A percentile compares a stretch with the other conserved stretches of the same genome.
Conservation (phyloP, 441 rosid genomes). For the Bocquillonia castaneifolia region DNA sequence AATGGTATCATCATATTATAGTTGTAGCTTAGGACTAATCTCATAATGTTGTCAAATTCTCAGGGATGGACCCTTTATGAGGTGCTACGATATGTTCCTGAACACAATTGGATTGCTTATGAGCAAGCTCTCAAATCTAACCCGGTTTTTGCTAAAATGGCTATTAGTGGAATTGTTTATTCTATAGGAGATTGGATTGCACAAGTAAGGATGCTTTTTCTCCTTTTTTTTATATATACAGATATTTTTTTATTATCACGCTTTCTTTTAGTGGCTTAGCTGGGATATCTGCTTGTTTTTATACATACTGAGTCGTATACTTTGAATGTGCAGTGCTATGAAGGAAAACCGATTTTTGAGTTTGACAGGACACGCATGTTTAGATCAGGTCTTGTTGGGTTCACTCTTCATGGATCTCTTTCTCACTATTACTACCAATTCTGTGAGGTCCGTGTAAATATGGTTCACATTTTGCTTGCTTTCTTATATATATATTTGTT, state of each 20-base stretch:
- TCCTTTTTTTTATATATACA: neutral
- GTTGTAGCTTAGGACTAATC: neutral
- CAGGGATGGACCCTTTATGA: conserved; percentile 98
- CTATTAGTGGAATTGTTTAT: conserved; percentile 85
- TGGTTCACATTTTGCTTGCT: conserved; percentile 14
- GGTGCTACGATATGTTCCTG: conserved; percentile 71
- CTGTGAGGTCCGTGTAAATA: conserved; percentile 55
- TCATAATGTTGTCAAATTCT: conserved; percentile 14
- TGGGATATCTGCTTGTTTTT: conserved; percentile 4
- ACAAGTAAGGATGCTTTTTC: conserved; percentile 45
- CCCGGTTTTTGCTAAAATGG: conserved; percentile 97
- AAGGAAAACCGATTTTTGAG: conserved; percentile 82
- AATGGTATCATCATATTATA: too few species aligned
- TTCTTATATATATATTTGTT: conserved; percentile 12
- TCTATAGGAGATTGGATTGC: conserved; percentile 95
- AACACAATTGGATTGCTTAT: conserved; percentile 91
- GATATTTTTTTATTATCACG: neutral
- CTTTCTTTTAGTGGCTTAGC: neutral
- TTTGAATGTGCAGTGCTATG: conserved; percentile 56
- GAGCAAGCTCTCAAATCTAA: conserved; percentile 78
- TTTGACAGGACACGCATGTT: conserved; percentile 61
- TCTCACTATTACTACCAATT: conserved; percentile 91
- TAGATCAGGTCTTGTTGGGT: conserved; percentile 94
- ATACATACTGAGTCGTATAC: conserved; percentile 5
- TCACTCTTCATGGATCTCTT: conserved; percentile 88